Base-by-base conservation (phyloP, 305 asterid genomes). In the Ajuga reptans region DNA sequence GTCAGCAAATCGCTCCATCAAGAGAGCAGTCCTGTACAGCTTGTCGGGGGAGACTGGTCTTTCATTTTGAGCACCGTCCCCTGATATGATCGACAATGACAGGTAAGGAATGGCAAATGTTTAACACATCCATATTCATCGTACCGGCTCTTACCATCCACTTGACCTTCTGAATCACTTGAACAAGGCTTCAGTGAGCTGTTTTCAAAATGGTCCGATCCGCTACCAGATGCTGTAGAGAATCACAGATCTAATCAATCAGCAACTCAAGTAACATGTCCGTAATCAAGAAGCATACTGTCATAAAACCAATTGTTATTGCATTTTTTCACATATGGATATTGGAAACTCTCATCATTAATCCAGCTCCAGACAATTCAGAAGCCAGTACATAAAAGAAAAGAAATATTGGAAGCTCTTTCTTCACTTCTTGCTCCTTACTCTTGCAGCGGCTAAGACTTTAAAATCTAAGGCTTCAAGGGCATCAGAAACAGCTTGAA, bases 21-120 rank as follows among this genome's bases (percentile, higher is more conserved):
- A 71, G 66, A 86, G 1, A 73, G 97, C 97, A 72, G 95, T 92
- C 74, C 98, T 81, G 62, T 92, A 85, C 77, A 76, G 84, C 87
- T 85, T 89, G 75, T 82, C 90, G 1, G 96, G 92, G 37, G 96
- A 92, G 47, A 84, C 87, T 81, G 72, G 87, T 66, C 84, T 81
- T 69, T 78, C 89, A 73, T 78, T 72, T 77, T 80, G 86, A 71
- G 81, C 79, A 58, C 84, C 81, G 73, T 83, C 95, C 64, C 87
- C 96, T 92, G 77, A 67, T 50, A 77, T 42, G 68, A 69, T 49
- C 59, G 50, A 71, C 41, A 12, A 55, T 5, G 47, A 74, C 15
- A 50, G 56, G 51, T 78, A 36, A 82, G 80, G 66, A 75, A 68
- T 12, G 6, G 36, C 24, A 50, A 29, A 36, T 29, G 64, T 21